Base-by-base conservation (phyloP, 2,329 filamentous ascomycete species). In the Lasiodiplodia hormozganensis region DNA sequence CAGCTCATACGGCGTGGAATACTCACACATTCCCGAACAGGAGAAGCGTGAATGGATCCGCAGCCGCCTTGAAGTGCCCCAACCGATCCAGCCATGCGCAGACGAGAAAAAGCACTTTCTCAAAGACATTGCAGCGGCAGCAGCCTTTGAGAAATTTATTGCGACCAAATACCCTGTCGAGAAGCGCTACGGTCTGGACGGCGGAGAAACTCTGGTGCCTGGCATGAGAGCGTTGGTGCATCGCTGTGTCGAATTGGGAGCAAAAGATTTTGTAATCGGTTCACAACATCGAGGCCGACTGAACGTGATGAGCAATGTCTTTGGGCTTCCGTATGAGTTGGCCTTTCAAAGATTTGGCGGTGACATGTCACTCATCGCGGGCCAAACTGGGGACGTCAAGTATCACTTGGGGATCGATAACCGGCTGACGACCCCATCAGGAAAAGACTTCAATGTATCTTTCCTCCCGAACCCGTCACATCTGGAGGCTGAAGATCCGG, bases 351-450 rank as follows among this genome's bases (percentile, higher is more conserved):
- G 99, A 82, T 99, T 99, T 77, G 92, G 93, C 71, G 96, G 96
- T 75, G 93, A 91, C 57, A 85, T 92, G 25, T 93, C 93, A 78
- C 92, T 93, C 67, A 92, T 92, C 74, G 96, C 98, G 74, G 95
- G 98, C 84, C 96, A 96, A 69, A 98, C 96, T 69, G 96, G 96
- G 76, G 96, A 99, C 81, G 96, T 99, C 82, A 99, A 99, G 84
- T 99, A 99, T 85, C 96, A 99, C 85, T 86, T 99, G 76, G 96
- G 96, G 78, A 99, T 99, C 96, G 99, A 99, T 86, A 99, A 99
- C 74, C 96, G 99, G 85, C 93, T 96, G 71, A 96, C 96, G 67
- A 99, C 96, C 10, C 96, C 96, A 69, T 98, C 95, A 52, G 96
- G 96, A 76, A 98, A 98, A 88, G 95, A 96, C 72, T 96, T 99